Conservation (phyloP, 139 green algal species). For the Eudorina sp. region DNA sequence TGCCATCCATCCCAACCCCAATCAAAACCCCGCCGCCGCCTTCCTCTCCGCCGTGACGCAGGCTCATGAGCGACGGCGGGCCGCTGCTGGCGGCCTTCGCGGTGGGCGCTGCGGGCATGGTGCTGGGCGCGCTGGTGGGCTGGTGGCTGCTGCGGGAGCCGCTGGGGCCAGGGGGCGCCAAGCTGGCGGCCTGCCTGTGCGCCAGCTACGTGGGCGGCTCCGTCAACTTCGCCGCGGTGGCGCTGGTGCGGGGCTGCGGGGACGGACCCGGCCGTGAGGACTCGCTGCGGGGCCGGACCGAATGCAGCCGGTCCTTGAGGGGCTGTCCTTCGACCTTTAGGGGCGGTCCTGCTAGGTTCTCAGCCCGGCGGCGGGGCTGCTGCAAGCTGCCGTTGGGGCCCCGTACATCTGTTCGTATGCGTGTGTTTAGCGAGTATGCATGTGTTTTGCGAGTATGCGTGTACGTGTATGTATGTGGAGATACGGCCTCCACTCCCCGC, state of each 20-base stretch:
- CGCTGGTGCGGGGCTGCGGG: conserved; percentile 46
- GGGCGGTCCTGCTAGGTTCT: no score
- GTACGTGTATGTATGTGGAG: neutral
- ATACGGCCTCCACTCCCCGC: no score
- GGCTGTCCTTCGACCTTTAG: no score
- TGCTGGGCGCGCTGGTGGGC: conserved; percentile 69
- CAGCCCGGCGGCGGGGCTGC: no score
- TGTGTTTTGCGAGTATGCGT: neutral
- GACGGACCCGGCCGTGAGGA: no score
- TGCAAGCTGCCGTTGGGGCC: no score
- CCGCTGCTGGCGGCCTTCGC: conserved; percentile 71
- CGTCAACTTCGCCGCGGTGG: conserved; percentile 87
- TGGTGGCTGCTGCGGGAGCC: conserved; percentile 60
- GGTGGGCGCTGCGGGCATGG: conserved; percentile 59
- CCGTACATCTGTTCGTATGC: no score
- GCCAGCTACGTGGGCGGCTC: conserved; percentile 86
- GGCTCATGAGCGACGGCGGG: conserved; percentile 59
- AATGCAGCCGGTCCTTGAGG: no score
- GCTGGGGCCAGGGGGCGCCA: conserved; percentile 66
- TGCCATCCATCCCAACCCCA: no score
- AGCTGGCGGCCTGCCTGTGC: conserved; percentile 79
- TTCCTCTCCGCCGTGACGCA: neutral
- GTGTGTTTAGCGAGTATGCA: neutral
- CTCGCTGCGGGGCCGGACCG: no score
- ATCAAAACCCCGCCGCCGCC: no score